Evolutionary conservation across 352 stramenopile species (phyloP), one percentile per base, ranked within the genome.

Genomic region (Salisapilia sapeloensis): DNA sequence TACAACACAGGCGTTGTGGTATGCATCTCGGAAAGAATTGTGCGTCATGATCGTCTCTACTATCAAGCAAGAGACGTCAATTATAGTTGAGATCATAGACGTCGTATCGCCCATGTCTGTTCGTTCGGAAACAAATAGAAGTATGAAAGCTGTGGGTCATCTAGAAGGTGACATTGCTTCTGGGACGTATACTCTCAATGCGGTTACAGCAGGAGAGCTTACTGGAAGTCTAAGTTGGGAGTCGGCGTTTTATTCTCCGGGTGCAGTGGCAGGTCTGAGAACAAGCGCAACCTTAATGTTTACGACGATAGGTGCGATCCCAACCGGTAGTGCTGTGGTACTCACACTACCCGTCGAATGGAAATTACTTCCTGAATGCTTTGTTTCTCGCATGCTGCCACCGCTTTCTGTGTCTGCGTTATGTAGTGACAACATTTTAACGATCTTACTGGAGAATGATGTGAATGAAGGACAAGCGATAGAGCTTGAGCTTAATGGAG

Each of bases 81-180:
- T 82, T 7, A 31, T 21, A 1, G 56, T 82, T 21, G 29, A 46
- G 11, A 29, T 76, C 14, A 60, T 42, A 0, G 46, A 61, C 28
- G 34, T 79, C 29, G 36, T 63, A n/a, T 63, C 62, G 1, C 57
- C 66, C 5, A 40, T 57, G 23, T 79, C 66, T 0, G 35, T 65
- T 36, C 44, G 47, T 10, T 11, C 36, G 9, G 38, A 53, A 31
- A 25, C 32, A 27, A 25, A 27, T 1, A 47, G 38, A 6, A 4
- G 24, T 0, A 24, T 71, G 1, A 5, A 34, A 0, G 55, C 79
- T 33, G 31, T 42, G 32, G 77, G 62, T 14, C 62, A 79, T 28
- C 39, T 71, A 1, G 53, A 51, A 23, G 58, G 63, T 5, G 19
- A 46, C 15, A 60, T 79, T 1, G 77, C 72, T 21, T 48, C 43